These are phyloP conservation scores for Fusarium proliferatum DNA, from an alignment of 2,329 filamentous ascomycete genomes.

Conservation along the genomic window DNA sequence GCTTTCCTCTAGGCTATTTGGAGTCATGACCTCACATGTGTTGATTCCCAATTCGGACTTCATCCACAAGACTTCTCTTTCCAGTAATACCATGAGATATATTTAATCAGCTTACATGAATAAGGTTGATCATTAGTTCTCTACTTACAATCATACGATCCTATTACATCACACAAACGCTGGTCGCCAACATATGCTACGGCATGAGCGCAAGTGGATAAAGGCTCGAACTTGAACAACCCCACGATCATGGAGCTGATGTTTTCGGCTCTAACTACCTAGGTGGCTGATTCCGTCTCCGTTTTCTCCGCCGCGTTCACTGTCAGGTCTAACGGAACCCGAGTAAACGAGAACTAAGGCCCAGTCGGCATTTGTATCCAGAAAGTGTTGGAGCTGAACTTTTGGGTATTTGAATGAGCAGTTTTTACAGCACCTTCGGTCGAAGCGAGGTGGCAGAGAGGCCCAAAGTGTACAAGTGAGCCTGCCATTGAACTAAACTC, in stretches of 20 bases:
- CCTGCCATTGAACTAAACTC: background rate
- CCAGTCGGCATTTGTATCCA: background rate
- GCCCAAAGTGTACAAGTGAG: background rate
- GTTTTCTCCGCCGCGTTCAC: background rate
- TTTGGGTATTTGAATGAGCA: background rate
- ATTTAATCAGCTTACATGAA: background rate
- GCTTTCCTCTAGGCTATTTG: background rate
- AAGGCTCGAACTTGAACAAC: background rate
- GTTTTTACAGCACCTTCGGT: background rate
- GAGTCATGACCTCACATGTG: background rate
- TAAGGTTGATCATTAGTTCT: background rate
- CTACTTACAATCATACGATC: background rate
- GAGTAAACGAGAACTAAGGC: background rate
- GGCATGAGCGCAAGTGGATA: background rate
- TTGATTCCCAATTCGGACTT: background rate
- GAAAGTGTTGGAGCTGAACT: background rate
- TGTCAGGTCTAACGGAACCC: background rate
- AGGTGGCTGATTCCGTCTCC: background rate
- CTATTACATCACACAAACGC: background rate
- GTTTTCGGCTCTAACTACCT: background rate
- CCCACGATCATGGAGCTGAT: background rate
- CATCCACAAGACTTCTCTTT: background rate
- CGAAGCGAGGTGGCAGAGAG: background rate
- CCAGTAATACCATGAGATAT: background rate
- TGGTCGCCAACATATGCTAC: background rate